Evolutionary conservation across 2,329 filamentous ascomycete species (phyloP).

Genomic region (Colletotrichum tropicicola): DNA sequence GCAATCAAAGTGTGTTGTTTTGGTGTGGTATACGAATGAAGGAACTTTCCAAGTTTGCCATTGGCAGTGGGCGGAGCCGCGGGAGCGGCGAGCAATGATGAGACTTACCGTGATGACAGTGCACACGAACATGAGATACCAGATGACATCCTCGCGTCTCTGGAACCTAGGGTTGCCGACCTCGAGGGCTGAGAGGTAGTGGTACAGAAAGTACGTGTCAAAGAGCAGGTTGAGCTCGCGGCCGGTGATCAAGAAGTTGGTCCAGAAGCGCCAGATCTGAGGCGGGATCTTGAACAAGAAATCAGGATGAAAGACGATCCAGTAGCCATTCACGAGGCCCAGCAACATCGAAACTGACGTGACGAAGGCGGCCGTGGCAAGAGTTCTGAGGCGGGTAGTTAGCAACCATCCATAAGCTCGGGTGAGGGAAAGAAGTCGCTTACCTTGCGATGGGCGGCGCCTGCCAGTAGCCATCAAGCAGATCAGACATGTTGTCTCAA

Average conservation of each 20-base stretch:
- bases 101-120: constrained; percentile 80
- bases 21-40: neutral
- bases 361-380: constrained; percentile 68
- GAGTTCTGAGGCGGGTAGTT: constrained; percentile 60
- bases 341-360: constrained; percentile 69
- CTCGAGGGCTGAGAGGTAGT: constrained; percentile 80
- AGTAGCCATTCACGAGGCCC: constrained; percentile 57
- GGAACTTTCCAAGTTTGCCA: constrained; percentile 14
- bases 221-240: constrained; percentile 64
- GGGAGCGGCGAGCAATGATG: constrained; percentile 33
- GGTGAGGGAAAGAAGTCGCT: constrained; percentile 26
- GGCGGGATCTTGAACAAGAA: constrained; percentile 61
- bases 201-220: constrained; percentile 81
- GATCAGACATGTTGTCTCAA: constrained; percentile 28
- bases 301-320: constrained; percentile 61
- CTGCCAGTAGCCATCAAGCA: constrained; percentile 47
- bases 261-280: constrained; percentile 52
- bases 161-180: constrained; percentile 75
- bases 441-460: constrained; percentile 53
- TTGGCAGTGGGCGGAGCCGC: constrained; percentile 13
- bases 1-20: constrained; percentile 14
- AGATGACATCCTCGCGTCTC: constrained; percentile 80
- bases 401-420: constrained; percentile 1
- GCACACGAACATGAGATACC: constrained; percentile 80
- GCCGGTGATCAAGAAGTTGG: constrained; percentile 52